Evolutionary conservation across 371 early-diverging fungal genomes (phyloP), one percentile per base, ranked within the genome.

Genomic region (Dinochytrium kinnereticum): DNA sequence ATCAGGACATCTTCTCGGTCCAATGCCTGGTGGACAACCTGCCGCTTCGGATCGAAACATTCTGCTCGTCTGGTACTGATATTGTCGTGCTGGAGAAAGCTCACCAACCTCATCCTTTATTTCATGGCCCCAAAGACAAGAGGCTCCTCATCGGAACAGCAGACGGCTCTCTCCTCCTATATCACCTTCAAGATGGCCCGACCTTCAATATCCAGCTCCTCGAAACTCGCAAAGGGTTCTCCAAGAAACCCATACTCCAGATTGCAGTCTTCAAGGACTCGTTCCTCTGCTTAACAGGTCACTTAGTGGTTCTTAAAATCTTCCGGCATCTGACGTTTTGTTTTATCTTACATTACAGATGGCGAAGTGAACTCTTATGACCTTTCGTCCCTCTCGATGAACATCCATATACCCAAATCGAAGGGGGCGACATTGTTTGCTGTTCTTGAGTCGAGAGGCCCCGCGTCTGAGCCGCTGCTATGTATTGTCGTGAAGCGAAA

Each of bases 401-500:
- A 51, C 28, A 70, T 64, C 24, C 57, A 38, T 31, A 21, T 78
- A 5, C 55, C 61, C 2, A 51, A 38, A 17, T 50, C 77, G 2
- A 70, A 69, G 49, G 75, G 76, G n/a, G 75, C 76, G 0, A 67
- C 71, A 0, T 31, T 49, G 26, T 70, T 73, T 37, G 28, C 61
- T 31, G n/a, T 71, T 38, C 50, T 10, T 55, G 49, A 57, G 36
- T n/a, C n/a, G n/a, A 1, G 57, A 37, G 28, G 30, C 38, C 36
- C 57, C 44, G 36, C 17, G 17, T 28, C 34, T 21, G 70, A 38
- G 17, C 5, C 59, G 3, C 36, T 15, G n/a, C 71, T 76, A 17
- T 70, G 72, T 38, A 65, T 72, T n/a, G 80, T 74, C 21, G 77
- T 85, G 59, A 86, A 84, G 37, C 77, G 83, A 7, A 87, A 81